Percentiles rank a stretch among this genome's conserved stretches.
Conservation (phyloP, 228 moss, liverwort and hornwort species). For the Sphagnum fallax region DNA sequence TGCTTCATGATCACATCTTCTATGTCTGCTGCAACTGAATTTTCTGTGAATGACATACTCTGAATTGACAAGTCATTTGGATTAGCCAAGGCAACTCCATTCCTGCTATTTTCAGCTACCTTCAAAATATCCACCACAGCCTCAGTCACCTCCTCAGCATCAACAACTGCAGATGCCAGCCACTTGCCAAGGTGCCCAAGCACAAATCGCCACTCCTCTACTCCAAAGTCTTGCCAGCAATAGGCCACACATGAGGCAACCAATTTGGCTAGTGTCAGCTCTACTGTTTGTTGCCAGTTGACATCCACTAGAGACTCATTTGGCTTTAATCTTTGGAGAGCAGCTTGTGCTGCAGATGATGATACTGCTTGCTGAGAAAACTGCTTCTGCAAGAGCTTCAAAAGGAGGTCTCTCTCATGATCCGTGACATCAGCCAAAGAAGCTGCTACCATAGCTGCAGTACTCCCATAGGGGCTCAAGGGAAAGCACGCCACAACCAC, state of each 20-base stretch:
- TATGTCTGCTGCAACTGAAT: slow-evolving; percentile 15
- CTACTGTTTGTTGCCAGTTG: slow-evolving; percentile 21
- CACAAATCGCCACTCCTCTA: slow-evolving; percentile 75
- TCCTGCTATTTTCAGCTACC: slow-evolving; percentile 18
- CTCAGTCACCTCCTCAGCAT: slow-evolving; percentile 87
- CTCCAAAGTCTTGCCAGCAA: slow-evolving; percentile 75
- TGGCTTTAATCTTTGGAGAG: slow-evolving; percentile 27
- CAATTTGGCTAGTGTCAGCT: slow-evolving; percentile 67
- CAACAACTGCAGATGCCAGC: slow-evolving; percentile 75
- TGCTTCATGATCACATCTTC: slow-evolving; percentile 30
- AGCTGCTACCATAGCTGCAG: slow-evolving; percentile 72
- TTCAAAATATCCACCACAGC: slow-evolving; percentile 39
- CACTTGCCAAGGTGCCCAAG: slow-evolving; percentile 64
- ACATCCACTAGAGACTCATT: slow-evolving; percentile 5
- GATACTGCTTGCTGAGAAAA: slow-evolving; percentile 39
- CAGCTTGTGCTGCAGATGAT: slow-evolving; percentile 28
- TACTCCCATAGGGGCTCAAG: slow-evolving; percentile 52
- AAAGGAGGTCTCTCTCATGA: slow-evolving; percentile 68
- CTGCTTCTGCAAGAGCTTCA: slow-evolving; percentile 64
- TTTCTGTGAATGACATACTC: background rate
- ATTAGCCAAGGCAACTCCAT: background rate
- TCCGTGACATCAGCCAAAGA: slow-evolving; percentile 53
- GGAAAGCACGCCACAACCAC: slow-evolving; percentile 81
- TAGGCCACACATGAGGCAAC: slow-evolving; percentile 69
- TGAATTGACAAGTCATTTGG: background rate